Base-by-base conservation (phyloP, 768 basidiomycete genomes). In the Ephemerocybe angulata region DNA sequence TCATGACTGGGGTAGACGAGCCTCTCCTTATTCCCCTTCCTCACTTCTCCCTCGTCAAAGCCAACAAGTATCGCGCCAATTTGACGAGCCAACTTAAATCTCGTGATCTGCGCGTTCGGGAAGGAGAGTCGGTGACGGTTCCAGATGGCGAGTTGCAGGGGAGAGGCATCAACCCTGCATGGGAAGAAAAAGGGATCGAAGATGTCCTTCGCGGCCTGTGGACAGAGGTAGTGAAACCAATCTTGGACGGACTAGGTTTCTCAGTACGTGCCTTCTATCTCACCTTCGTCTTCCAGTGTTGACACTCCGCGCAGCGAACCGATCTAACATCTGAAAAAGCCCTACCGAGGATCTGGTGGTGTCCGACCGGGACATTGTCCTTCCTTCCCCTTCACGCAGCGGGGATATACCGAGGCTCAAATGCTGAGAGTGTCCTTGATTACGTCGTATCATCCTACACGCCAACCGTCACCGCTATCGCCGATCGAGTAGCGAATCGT, bases 401-500 rank as follows among this genome's bases (percentile, higher is more conserved):
- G n/a, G 57, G 57, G 3, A 58, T 54, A 5, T 54, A 58, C 28
- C 21, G 19, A n/a, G 19, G 5, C 11, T 3, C 27, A 13, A 37
- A 42, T 7, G 22, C 31, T 21, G 27, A 28, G 22, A 52, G 21
- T 38, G 19, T 58, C 17, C 50, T 54, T 5, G 58, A 63, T 33
- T 62, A 52, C 33, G 60, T 50, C 8, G 52, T 62, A 7, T 65
- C 62, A 4, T 63, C 64, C 28, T 65, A 65, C 55, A 63, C 58
- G n/a, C 49, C 63, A 27, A 57, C 50, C 22, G 15, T 63, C 11
- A 43, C 38, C 17, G 43, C 53, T 0, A 40, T 65, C 7, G 15
- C 63, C n/a, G 22, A 55, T 22, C 52, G 48, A 28, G 48, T 53
- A 27, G 49, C 24, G 24, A 44, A 42, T n/a, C 12, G 3, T 31